Percentiles rank a stretch among this genome's conserved stretches.
phyloP scores from a whole-genome alignment of 345 rosid species.

The Moricandia moricandioides region DNA sequence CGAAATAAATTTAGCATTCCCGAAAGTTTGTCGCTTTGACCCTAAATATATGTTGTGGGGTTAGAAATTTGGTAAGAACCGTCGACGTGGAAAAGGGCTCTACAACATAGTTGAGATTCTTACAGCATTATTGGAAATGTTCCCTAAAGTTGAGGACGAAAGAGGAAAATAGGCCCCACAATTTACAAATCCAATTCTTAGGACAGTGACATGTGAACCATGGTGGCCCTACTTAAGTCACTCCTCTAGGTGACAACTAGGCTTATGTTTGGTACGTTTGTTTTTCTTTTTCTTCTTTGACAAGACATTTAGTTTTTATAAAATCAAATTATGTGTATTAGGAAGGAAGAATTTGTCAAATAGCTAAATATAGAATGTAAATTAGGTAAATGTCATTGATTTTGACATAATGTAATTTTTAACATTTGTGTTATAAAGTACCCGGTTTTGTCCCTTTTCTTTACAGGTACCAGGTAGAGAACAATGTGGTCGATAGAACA shows the following conservation, averaged over 20 bases:
- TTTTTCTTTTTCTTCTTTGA: neutral
- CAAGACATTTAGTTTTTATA: too few relatives aligned
- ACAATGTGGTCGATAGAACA: too few relatives aligned
- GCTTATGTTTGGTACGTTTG: slow-evolving; percentile 21
- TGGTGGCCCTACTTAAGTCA: slow-evolving; percentile 27
- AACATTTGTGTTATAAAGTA: too few relatives aligned
- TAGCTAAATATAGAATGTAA: too few relatives aligned
- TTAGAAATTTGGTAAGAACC: slow-evolving; percentile 3
- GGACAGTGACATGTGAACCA: slow-evolving; percentile 35
- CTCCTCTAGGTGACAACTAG: slow-evolving; percentile 33
- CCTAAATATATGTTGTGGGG: slow-evolving; percentile 5
- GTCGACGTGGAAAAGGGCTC: slow-evolving; percentile 19
- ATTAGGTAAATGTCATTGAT: too few relatives aligned
- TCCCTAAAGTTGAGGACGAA: slow-evolving; percentile 20
- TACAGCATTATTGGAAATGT: slow-evolving; percentile 32
- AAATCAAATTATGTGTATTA: too few relatives aligned
- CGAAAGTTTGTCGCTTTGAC: neutral
- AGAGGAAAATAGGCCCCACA: slow-evolving; percentile 17
- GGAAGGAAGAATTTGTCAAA: too few relatives aligned
- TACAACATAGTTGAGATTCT: slow-evolving; percentile 23
- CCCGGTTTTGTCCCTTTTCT: too few relatives aligned
- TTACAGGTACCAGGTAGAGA: too few relatives aligned
- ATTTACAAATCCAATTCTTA: neutral
- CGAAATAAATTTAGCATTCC: neutral
- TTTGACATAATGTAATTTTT: too few relatives aligned